Evolutionary conservation across 1,139 yeast genomes (phyloP).

Genomic region (Candida glucosophila): DNA sequence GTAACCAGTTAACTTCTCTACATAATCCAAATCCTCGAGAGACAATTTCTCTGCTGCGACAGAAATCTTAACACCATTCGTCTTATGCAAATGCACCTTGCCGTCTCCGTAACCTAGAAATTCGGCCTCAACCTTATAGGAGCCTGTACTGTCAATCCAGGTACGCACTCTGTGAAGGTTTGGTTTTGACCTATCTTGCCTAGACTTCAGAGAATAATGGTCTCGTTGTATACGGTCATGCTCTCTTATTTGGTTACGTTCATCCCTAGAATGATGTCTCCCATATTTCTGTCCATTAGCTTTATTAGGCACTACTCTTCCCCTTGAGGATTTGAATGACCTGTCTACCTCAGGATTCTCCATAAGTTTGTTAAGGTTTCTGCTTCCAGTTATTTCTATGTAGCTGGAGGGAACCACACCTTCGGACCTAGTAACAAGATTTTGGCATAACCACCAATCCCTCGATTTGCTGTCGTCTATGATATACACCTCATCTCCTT

Average conservation of each 20-base stretch:
- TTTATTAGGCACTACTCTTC: constrained; percentile 22
- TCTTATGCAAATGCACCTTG: constrained; percentile 85
- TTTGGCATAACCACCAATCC: constrained; percentile 97
- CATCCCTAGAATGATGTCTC: constrained; percentile 30
- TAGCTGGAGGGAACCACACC: constrained; percentile 92
- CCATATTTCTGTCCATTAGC: constrained; percentile 4
- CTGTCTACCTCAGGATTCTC: constrained; percentile 32
- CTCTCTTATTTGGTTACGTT: constrained; percentile 38
- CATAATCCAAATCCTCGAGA: constrained; percentile 79
- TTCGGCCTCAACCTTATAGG: constrained; percentile 96
- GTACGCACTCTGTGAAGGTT: constrained; percentile 80
- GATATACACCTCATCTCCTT: constrained; percentile 76
- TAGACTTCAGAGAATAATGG: constrained; percentile 9
- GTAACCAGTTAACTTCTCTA: constrained; percentile 81
- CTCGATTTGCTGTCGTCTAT: constrained; percentile 69
- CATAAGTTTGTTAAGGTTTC: constrained; percentile 36
- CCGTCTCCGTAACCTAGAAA: constrained; percentile 91
- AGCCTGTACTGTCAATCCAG: constrained; percentile 93
- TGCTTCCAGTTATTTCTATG: constrained; percentile 52
- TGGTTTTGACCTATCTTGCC: constrained; percentile 56
- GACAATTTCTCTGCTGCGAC: constrained; percentile 85
- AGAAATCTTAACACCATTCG: constrained; percentile 95
- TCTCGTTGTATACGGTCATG: constrained; percentile 40
- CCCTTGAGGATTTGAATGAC: constrained; percentile 18
- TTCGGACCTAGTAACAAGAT: constrained; percentile 52